Conservation (phyloP, 805 yeast species). For the Monosporozyma servazzii region DNA sequence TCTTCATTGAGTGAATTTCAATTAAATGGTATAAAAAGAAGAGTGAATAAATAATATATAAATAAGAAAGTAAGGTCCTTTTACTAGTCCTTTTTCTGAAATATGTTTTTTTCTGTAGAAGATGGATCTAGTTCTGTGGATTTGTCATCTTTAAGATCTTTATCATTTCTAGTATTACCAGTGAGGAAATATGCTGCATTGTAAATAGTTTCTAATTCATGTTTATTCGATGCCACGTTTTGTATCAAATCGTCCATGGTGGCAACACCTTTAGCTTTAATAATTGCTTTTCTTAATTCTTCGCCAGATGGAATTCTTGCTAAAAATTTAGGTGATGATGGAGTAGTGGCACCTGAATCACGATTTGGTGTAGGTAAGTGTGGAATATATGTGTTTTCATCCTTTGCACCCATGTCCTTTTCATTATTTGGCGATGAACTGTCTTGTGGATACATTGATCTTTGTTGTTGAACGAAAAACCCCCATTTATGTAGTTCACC, state of each 20-base stretch:
- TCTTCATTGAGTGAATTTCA: neutral
- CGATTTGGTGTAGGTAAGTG: constrained; percentile 28
- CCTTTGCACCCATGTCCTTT: neutral
- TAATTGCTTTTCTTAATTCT: constrained; percentile 43
- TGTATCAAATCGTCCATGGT: constrained; percentile 58
- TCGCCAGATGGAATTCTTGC: constrained; percentile 39
- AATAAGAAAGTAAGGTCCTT: neutral
- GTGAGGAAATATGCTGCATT: constrained; percentile 8
- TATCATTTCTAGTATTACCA: neutral
- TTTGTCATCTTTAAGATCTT: neutral
- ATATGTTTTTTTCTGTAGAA: neutral
- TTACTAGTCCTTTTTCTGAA: neutral
- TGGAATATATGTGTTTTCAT: constrained; percentile 22
- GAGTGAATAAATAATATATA: neutral
- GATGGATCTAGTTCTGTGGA: neutral
- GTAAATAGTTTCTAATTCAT: constrained; percentile 44
- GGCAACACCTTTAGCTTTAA: constrained; percentile 67
- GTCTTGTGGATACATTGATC: constrained; percentile 35
- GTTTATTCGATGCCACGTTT: constrained; percentile 33
- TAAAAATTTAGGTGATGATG: constrained; percentile 4
- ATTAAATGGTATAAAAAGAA: neutral
- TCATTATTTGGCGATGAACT: constrained; percentile 7
- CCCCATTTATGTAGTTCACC: constrained; percentile 88
- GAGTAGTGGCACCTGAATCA: neutral
- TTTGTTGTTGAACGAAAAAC: constrained; percentile 61